A percentile compares a stretch with the other conserved stretches of the same genome.
Evolutionary conservation across 208 protist genomes (phyloP).

Genomic region (Porcisia hertigi): DNA sequence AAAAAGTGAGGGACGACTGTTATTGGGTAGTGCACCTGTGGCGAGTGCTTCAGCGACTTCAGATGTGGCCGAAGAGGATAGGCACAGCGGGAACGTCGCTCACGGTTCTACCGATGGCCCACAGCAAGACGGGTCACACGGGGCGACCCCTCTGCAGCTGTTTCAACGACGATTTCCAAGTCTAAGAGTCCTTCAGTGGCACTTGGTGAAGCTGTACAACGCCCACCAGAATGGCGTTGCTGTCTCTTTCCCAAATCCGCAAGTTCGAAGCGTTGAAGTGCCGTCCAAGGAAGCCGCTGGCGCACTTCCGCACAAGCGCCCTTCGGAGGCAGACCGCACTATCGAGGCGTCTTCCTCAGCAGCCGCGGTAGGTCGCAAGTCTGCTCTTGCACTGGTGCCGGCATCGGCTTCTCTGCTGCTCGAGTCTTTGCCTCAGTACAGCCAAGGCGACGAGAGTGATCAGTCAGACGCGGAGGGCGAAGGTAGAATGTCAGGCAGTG

Average conservation of each 20-base stretch:
- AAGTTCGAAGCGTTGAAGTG: slow-evolving; percentile 9
- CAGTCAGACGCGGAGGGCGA: background rate
- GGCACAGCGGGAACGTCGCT: background rate
- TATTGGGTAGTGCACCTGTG: slow-evolving; percentile 6
- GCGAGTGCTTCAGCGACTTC: background rate
- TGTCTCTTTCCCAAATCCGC: slow-evolving; percentile 24
- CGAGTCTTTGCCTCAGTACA: slow-evolving; percentile 3
- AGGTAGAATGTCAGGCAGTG: background rate
- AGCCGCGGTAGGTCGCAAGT: background rate
- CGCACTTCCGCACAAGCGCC: background rate
- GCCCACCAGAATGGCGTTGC: slow-evolving; percentile 18
- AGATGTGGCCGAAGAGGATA: background rate
- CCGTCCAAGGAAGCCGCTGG: background rate
- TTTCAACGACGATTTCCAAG: slow-evolving; percentile 29
- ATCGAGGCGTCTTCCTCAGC: background rate
- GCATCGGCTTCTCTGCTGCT: background rate
- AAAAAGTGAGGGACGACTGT: background rate
- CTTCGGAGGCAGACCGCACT: background rate
- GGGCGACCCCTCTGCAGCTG: slow-evolving; percentile 15
- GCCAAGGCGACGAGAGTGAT: slow-evolving; percentile 7
- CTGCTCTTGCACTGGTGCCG: background rate
- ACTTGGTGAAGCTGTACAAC: slow-evolving; percentile 30
- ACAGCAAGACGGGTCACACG: background rate
- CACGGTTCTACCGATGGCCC: background rate
- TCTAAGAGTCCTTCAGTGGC: slow-evolving; percentile 32